Evolutionary conservation across 129 eudicot species (phyloP).

Genomic region (Kitagawia praeruptora): DNA sequence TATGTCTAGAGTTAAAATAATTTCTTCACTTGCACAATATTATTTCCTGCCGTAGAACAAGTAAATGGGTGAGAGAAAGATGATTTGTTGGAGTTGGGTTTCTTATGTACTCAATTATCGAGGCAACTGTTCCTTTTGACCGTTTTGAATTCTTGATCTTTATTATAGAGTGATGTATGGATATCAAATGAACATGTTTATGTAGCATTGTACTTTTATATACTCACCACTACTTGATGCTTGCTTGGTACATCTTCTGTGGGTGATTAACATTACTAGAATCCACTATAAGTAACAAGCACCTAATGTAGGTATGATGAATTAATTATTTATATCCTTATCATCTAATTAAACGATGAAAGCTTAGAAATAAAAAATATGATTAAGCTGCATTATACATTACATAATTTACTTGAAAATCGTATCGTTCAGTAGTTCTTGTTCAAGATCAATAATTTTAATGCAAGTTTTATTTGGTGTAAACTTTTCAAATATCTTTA

Average conservation of each 20-base stretch:
- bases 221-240: neutral
- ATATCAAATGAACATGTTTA: neutral
- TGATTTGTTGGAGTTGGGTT: neutral
- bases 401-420: neutral
- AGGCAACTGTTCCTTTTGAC: neutral
- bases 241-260: neutral
- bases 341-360: neutral
- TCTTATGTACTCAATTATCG: neutral
- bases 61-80: neutral
- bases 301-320: neutral
- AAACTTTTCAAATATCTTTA: neutral
- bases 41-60: too few species aligned
- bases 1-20: neutral
- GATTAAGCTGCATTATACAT: neutral
- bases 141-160: neutral
- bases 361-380: neutral
- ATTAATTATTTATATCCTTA: too few species aligned
- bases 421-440: neutral
- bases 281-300: neutral
- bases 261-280: neutral
- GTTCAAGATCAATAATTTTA: neutral
- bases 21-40: neutral
- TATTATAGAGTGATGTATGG: neutral
- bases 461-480: neutral
- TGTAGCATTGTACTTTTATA: neutral